Evolutionary conservation across 352 stramenopile species (phyloP), one percentile per base, ranked within the genome.

Genomic region (Globisporangium ultimum): DNA sequence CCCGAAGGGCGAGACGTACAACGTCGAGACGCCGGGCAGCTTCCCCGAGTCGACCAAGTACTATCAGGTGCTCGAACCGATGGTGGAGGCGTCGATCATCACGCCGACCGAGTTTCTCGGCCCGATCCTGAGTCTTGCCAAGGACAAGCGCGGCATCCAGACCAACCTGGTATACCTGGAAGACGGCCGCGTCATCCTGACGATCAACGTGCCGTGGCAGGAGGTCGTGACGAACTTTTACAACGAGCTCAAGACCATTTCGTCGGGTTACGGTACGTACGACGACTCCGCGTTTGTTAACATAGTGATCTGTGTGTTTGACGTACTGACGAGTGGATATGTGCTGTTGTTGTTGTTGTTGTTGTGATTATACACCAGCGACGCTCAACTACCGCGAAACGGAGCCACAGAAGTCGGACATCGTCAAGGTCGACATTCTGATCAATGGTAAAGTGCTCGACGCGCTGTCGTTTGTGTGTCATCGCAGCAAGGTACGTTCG

Each of bases 221-320:
- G 97, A 99, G 79, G 96, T 99, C 13, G 98, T 99, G 51, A 99
- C 87, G 22, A 98, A 99, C 72, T 99, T 99, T 57, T 99, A 99
- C 75, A 98, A 99, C 71, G 86, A 97, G 54, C 74, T 99, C 47
- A 99, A 99, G 79, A 98, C 87, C 32, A 83, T 97, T 7, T 97
- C 95, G 9, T 94, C 88, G 2, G 97, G 97, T 24, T 99, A 98
- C 65, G 97, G 97, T 72, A 84, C 63, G 66, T 60, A 32, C 34
- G 40, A 45, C 17, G 40, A 51, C 20, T 51, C 8, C n/a, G 15
- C n/a, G 10, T 18, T 53, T 11, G 10, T 53, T 38, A 17, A 8
- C 43, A 36, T n/a, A n/a, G n/a, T n/a, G n/a, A 28, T 34, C 11
- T 55, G 48, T 43, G 6, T 43, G 15, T 2, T n/a, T 40, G 20